These are phyloP conservation scores for Inga oerstediana DNA, from an alignment of 306 rosid species.

Conservation along the genomic window DNA sequence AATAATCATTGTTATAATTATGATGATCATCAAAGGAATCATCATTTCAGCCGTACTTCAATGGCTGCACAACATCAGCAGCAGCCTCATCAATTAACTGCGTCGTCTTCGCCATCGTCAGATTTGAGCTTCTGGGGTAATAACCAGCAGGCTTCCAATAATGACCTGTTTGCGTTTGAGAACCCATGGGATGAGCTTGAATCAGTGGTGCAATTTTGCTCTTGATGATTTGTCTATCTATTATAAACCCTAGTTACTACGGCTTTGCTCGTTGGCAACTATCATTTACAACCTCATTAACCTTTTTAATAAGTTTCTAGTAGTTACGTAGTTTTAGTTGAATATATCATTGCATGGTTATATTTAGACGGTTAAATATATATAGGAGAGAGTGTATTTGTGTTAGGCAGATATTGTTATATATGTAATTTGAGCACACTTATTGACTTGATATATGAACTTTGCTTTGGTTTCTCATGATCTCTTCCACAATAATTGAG, in stretches of 20 bases:
- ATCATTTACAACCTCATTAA: background rate
- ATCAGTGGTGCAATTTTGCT: slow-evolving; percentile 65
- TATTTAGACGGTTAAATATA: background rate
- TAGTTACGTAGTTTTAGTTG: background rate
- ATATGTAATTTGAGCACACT: background rate
- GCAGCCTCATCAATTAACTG: slow-evolving; percentile 28
- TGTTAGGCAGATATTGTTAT: background rate
- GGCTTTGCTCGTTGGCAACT: background rate
- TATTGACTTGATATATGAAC: slow-evolving; percentile 9
- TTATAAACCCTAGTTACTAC: background rate
- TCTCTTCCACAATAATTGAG: background rate
- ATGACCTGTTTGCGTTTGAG: slow-evolving; percentile 36
- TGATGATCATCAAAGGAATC: slow-evolving; percentile 22
- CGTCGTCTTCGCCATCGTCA: slow-evolving; percentile 4
- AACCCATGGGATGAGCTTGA: slow-evolving; percentile 83
- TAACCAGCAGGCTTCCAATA: slow-evolving; percentile 12
- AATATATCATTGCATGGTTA: background rate
- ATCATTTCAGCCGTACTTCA: slow-evolving; percentile 2
- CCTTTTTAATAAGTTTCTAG: background rate
- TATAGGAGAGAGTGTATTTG: background rate
- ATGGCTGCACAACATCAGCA: slow-evolving; percentile 11
- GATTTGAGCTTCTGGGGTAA: slow-evolving; percentile 46
- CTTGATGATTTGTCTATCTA: slow-evolving; percentile 47
- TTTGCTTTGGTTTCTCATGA: background rate
- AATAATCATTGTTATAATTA: background rate